Conservation (phyloP, 2,329 filamentous ascomycete species). For the Arthrobotrys entomopaga region DNA sequence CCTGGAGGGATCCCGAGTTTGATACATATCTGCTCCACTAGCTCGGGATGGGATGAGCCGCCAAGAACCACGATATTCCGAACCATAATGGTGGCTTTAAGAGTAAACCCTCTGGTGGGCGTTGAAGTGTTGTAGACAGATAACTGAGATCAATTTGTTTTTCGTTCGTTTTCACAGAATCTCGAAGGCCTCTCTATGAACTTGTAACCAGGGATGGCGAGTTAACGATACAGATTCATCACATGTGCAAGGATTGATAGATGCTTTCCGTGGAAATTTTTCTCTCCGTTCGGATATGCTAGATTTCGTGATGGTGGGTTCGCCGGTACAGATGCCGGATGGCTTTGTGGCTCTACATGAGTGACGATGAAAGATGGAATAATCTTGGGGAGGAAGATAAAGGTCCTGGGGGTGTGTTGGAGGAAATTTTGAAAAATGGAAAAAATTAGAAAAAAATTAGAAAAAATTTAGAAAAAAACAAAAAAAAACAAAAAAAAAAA, state of each 20-base stretch:
- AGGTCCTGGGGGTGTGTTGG: background rate
- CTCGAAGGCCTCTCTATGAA: too few species aligned
- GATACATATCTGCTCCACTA: conserved; percentile 87
- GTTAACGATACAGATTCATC: too few species aligned
- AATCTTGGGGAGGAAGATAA: conserved; percentile 10
- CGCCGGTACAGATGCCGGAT: conserved; percentile 37
- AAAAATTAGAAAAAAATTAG: conserved; percentile 11
- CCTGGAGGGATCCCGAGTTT: conserved; percentile 87
- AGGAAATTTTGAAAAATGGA: conserved; percentile 10
- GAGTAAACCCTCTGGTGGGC: too few species aligned
- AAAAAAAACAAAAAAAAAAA: conserved; percentile 15
- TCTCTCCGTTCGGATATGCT: background rate
- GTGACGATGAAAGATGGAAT: conserved; percentile 24
- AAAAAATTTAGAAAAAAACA: conserved; percentile 14
- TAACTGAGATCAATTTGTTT: too few species aligned
- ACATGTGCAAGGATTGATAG: too few species aligned
- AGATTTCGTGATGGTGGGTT: background rate
- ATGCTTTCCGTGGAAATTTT: too few species aligned
- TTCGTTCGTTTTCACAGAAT: too few species aligned
- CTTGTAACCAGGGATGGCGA: too few species aligned
- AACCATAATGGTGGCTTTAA: conserved; percentile 54
- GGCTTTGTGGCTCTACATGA: conserved; percentile 41
- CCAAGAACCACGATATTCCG: conserved; percentile 80
- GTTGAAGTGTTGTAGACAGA: too few species aligned
- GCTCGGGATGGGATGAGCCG: conserved; percentile 88